phyloP scores from a whole-genome alignment of 305 asterid genomes.

The Plantago lanceolata region DNA sequence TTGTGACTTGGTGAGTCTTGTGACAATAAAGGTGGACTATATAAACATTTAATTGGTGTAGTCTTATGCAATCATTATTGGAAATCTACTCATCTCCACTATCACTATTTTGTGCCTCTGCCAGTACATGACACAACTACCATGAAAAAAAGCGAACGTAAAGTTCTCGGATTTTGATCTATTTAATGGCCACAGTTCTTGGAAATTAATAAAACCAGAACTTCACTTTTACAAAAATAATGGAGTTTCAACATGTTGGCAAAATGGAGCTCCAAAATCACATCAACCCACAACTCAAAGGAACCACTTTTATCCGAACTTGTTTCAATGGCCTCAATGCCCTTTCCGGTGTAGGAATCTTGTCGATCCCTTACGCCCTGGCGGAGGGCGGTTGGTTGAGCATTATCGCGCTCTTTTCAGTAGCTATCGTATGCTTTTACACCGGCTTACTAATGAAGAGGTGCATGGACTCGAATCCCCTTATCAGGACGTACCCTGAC shows the following conservation, averaged over 20 bases:
- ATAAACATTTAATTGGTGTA: too few relatives aligned
- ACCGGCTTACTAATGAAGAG: conserved; percentile 26
- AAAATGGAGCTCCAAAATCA: conserved; percentile 30
- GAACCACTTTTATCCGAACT: conserved; percentile 43
- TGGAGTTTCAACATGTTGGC: background rate
- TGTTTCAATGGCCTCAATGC: conserved; percentile 56
- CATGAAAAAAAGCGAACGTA: background rate
- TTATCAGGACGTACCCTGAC: conserved; percentile 40
- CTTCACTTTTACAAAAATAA: too few relatives aligned
- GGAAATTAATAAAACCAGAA: background rate
- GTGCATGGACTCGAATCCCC: conserved; percentile 34
- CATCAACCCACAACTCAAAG: conserved; percentile 23
- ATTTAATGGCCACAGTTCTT: background rate
- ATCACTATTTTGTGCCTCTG: background rate
- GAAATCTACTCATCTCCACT: background rate
- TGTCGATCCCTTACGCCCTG: conserved; percentile 48
- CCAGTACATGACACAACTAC: background rate
- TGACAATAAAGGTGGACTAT: too few relatives aligned
- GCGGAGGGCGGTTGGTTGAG: conserved; percentile 41
- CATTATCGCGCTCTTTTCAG: background rate
- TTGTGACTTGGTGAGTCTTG: too few relatives aligned
- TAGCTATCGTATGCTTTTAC: conserved; percentile 25
- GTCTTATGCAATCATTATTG: background rate
- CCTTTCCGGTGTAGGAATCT: conserved; percentile 45
- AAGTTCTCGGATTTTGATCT: too few relatives aligned